phyloP scores from a whole-genome alignment of 768 basidiomycete species.

The Phlegmacium glaucopus region DNA sequence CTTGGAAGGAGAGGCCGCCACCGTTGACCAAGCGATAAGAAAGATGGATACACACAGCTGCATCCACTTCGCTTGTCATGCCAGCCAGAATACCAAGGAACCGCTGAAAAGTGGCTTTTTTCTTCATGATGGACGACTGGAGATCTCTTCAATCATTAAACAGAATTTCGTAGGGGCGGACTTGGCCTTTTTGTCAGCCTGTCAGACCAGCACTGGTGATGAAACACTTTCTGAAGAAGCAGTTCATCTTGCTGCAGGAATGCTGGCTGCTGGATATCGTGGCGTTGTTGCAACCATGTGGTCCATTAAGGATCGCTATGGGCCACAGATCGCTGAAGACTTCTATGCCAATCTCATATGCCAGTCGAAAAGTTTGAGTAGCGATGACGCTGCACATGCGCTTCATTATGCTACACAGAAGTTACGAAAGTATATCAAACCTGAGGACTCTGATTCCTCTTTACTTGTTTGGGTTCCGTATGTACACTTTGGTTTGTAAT shows the following conservation, averaged over 20 bases:
- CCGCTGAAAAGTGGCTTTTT: slow-evolving; percentile 23
- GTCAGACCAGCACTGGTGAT: slow-evolving; percentile 30
- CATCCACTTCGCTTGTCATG: slow-evolving; percentile 33
- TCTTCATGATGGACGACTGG: slow-evolving; percentile 15
- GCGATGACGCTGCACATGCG: background rate
- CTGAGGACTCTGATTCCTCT: slow-evolving; percentile 1
- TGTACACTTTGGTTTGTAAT: slow-evolving; percentile 7
- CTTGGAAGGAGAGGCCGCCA: slow-evolving; percentile 9
- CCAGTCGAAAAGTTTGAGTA: background rate
- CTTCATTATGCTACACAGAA: background rate
- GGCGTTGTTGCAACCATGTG: slow-evolving; percentile 36
- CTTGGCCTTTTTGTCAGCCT: slow-evolving; percentile 36
- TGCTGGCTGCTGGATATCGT: slow-evolving; percentile 22
- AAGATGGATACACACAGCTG: slow-evolving; percentile 14
- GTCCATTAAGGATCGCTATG: slow-evolving; percentile 29
- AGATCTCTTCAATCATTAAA: slow-evolving; percentile 9
- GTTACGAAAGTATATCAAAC: slow-evolving; percentile 1
- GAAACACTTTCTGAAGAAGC: slow-evolving; percentile 26
- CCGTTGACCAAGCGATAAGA: slow-evolving; percentile 4
- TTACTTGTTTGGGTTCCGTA: slow-evolving; percentile 5
- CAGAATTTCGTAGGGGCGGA: slow-evolving; percentile 8
- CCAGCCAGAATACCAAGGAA: slow-evolving; percentile 18
- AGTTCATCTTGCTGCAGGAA: slow-evolving; percentile 32
- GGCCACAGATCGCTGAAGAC: slow-evolving; percentile 20
- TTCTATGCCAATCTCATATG: slow-evolving; percentile 17